These are phyloP conservation scores for Talaromyces ruber DNA, from an alignment of 495 filamentous ascomycete species.

Conservation along the genomic window DNA sequence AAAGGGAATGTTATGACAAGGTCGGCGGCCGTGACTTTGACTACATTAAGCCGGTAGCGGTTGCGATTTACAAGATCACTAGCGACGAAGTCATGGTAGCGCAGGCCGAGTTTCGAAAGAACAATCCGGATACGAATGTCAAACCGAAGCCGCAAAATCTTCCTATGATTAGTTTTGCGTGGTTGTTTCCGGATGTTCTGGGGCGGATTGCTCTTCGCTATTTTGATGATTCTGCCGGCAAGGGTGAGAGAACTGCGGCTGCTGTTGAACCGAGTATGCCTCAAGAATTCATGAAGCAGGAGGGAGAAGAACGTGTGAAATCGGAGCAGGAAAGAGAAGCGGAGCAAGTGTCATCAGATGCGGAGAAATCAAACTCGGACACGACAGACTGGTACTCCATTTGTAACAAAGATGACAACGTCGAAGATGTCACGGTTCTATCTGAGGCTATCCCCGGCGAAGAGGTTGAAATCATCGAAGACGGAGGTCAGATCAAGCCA, in stretches of 20 bases:
- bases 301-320: neutral
- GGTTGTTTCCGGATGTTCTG: conserved; percentile 71
- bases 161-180: conserved; percentile 90
- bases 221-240: conserved; percentile 10
- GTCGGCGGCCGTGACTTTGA: conserved; percentile 53
- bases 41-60: conserved; percentile 59
- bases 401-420: neutral
- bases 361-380: neutral
- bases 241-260: neutral
- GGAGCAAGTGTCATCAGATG: neutral
- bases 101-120: conserved; percentile 28
- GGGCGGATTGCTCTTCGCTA: conserved; percentile 56
- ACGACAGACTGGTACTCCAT: neutral
- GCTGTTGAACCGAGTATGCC: neutral
- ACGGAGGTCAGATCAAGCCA: conserved; percentile 18
- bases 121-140: conserved; percentile 21
- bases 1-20: conserved; percentile 50
- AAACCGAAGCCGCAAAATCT: conserved; percentile 33
- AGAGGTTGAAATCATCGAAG: conserved; percentile 18
- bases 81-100: conserved; percentile 55
- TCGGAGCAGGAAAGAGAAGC: neutral
- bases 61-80: conserved; percentile 83
- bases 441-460: neutral
- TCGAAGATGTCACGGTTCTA: neutral
- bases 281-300: neutral